Percentiles rank a stretch among this genome's conserved stretches.
Evolutionary conservation across 2,329 filamentous ascomycete species (phyloP).

Genomic region (Colletotrichum orbiculare): DNA sequence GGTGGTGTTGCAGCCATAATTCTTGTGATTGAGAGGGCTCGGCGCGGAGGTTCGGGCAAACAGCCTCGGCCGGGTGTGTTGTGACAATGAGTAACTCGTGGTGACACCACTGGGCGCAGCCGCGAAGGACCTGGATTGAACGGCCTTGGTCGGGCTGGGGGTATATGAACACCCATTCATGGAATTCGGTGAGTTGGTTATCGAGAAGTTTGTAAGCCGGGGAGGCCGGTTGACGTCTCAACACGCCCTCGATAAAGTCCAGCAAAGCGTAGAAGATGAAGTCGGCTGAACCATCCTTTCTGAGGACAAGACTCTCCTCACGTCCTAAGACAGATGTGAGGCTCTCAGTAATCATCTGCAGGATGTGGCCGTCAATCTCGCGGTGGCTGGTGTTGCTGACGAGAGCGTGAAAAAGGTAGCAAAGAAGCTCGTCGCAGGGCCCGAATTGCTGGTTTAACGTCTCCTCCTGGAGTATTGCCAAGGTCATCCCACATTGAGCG

Average conservation of each 20-base stretch:
- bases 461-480: background rate
- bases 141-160: no score
- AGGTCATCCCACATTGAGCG: background rate
- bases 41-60: background rate
- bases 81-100: background rate
- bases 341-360: no score
- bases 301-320: no score
- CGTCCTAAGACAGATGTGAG: no score
- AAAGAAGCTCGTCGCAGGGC: background rate
- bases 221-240: no score
- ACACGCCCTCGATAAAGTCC: no score
- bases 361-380: no score
- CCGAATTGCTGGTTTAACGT: background rate
- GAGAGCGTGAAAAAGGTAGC: background rate
- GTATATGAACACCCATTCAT: background rate
- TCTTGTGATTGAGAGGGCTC: background rate
- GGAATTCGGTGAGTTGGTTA: background rate
- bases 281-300: no score
- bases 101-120: conserved; percentile 14
- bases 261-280: no score
- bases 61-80: background rate
- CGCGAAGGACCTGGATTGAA: background rate
- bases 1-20: conserved; percentile 2
- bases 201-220: background rate
- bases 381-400: background rate